phyloP scores from a whole-genome alignment of 2,329 filamentous ascomycete species.

The Albifimbria verrucaria region DNA sequence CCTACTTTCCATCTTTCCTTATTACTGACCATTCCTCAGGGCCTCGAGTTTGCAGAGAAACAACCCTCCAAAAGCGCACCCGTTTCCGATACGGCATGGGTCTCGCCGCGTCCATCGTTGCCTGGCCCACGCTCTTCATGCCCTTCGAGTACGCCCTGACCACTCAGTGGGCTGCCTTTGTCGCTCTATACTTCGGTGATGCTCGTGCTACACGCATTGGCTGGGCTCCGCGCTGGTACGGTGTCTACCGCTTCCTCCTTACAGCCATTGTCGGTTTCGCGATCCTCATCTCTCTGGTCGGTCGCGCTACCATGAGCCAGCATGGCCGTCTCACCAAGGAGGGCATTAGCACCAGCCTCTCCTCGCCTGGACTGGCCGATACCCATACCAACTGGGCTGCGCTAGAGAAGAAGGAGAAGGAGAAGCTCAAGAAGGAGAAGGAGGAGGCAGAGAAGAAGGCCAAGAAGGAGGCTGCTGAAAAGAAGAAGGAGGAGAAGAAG shows the following conservation, averaged over 20 bases:
- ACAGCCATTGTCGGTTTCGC: slow-evolving; percentile 84
- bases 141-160: slow-evolving; percentile 83
- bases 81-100: slow-evolving; percentile 82
- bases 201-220: slow-evolving; percentile 67
- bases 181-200: slow-evolving; percentile 82
- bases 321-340: slow-evolving; percentile 23
- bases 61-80: slow-evolving; percentile 56
- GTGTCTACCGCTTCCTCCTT: slow-evolving; percentile 84
- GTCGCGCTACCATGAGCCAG: slow-evolving; percentile 69
- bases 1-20: slow-evolving; percentile 3
- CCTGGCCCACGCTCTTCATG: slow-evolving; percentile 87
- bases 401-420: slow-evolving; percentile 39
- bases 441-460: slow-evolving; percentile 22
- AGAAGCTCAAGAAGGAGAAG: slow-evolving; percentile 17
- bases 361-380: slow-evolving; percentile 27
- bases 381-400: slow-evolving; percentile 42
- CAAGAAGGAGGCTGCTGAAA: slow-evolving; percentile 6
- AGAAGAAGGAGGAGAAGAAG: slow-evolving; percentile 6
- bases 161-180: slow-evolving; percentile 81
- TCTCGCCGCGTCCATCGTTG: slow-evolving; percentile 72
- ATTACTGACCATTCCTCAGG: slow-evolving; percentile 30
- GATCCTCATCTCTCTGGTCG: slow-evolving; percentile 78
- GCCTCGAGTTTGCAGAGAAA: slow-evolving; percentile 77
- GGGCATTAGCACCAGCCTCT: slow-evolving; percentile 36
- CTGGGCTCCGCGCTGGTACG: slow-evolving; percentile 84